Conservation (phyloP, 352 stramenopile species). For the Phytopythium oedochilum region DNA sequence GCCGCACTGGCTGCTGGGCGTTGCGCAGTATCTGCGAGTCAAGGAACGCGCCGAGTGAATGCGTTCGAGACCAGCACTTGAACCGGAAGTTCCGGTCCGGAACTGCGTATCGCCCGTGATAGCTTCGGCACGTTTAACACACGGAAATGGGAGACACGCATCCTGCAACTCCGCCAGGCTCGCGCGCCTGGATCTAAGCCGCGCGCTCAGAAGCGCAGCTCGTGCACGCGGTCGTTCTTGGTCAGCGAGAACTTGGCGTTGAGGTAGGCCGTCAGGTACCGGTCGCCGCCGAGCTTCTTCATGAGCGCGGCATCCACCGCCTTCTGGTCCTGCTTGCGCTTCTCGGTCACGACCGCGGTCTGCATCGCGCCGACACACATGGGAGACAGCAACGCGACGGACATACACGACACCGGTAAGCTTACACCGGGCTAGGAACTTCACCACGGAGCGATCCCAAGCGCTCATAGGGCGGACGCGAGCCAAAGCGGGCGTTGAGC, state of each 20-base stretch:
- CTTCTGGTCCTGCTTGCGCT: conserved; percentile 96
- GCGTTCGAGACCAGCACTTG: not conserved
- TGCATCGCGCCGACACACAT: conserved; percentile 10
- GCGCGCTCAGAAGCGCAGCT: conserved; percentile 95
- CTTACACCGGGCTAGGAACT: conserved; percentile 22
- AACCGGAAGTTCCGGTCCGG: not conserved
- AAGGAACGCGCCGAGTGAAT: conserved; percentile 14
- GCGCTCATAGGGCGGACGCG: conserved; percentile 24
- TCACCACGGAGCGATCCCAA: conserved; percentile 60
- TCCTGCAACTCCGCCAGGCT: not conserved
- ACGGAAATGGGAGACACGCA: not conserved
- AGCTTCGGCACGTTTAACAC: not conserved
- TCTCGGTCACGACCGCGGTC: conserved; percentile 82
- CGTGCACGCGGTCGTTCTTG: conserved; percentile 93
- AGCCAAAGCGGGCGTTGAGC: not conserved
- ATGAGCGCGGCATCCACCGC: conserved; percentile 87
- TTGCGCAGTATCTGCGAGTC: conserved; percentile 27
- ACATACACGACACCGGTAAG: conserved; percentile 10
- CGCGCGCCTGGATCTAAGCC: not conserved
- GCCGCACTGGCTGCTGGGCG: not conserved
- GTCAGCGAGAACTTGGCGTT: conserved; percentile 92
- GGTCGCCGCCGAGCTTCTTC: conserved; percentile 51
- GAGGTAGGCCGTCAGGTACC: conserved; percentile 94
- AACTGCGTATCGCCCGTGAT: not conserved
- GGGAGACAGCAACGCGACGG: conserved; percentile 7